Evolutionary conservation across 2,329 filamentous ascomycete genomes (phyloP), one percentile per base, ranked within the genome.

Genomic region (Pyrenophora teres): DNA sequence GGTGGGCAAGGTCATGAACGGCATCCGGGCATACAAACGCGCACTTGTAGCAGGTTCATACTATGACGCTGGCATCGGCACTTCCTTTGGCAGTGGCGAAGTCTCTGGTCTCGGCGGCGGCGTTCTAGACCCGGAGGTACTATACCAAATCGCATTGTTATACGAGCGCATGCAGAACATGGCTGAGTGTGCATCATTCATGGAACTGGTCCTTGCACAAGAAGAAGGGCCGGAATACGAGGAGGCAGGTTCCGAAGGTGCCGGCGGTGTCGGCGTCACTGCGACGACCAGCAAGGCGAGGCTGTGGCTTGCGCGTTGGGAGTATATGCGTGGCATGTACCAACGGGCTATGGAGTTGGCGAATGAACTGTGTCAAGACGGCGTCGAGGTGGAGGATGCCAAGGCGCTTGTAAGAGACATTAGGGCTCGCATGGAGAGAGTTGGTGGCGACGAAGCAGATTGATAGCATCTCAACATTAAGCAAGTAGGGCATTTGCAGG

Each of bases 321-420:
- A 91, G 10, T 88, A 96, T 77, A 82, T 84, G 32, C 83, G 83
- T 9, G 86, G 86, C 33, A 91, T 96, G 72, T 90, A 90, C 64
- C 79, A 81, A 27, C 83, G 88, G 16, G 90, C 91, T 3, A 88
- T 89, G 75, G 85, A 90, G 56, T 77, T 97, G 36, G 92, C 92
- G 0, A 91, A 87, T 55, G 94, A 99, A 75, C 78, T 99, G 39
- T 97, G 92, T 71, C 91, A 97, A 74, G 94, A 99, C 74, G 94
- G 94, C 0, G 87, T 95, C 21, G 94, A 97, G 74, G 91, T 97
- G 2, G 94, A 99, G 71, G 94, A 99, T 74, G 94, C 94, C 23
- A 97, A 97, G 76, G 91, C 92, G 3, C 78, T 97, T 62, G 89
- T 96, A 56, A 83, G 91, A 55, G 93, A 97, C 73, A 87, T 96